These are phyloP conservation scores for Leishmania braziliensis DNA, from an alignment of 208 protist genomes.

Conservation along the genomic window DNA sequence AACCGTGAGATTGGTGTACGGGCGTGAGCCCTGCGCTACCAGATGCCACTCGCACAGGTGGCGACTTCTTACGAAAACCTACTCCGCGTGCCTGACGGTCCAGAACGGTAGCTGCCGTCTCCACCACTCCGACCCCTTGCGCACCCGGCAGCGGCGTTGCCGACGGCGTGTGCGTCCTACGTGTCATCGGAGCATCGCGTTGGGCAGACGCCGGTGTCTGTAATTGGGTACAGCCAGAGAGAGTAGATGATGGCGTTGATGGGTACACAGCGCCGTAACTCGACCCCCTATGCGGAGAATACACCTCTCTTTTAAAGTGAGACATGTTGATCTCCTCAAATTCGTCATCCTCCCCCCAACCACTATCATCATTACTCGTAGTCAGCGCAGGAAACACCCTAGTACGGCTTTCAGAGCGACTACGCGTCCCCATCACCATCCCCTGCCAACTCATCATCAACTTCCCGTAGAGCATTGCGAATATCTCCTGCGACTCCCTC, in stretches of 20 bases:
- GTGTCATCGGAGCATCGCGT: background rate
- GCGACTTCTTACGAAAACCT: slow-evolving; percentile 41
- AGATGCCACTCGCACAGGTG: slow-evolving; percentile 6
- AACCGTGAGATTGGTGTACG: background rate
- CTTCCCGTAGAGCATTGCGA: slow-evolving; percentile 23
- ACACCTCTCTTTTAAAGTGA: background rate
- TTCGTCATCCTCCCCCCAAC: slow-evolving; percentile 43
- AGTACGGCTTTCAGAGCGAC: background rate
- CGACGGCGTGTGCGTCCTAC: slow-evolving; percentile 17
- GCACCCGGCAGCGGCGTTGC: slow-evolving; percentile 3
- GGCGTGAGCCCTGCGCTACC: background rate
- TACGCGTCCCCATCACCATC: background rate
- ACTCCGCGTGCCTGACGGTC: slow-evolving; percentile 15
- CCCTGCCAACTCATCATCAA: slow-evolving; percentile 30
- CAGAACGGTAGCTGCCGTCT: background rate
- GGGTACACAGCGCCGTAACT: background rate
- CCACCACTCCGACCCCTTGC: background rate
- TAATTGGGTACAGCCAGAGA: background rate
- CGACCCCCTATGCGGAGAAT: background rate
- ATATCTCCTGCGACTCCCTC: slow-evolving; percentile 28
- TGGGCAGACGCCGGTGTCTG: background rate
- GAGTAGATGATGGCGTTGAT: background rate
- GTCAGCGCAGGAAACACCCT: background rate
- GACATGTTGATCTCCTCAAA: slow-evolving; percentile 41
- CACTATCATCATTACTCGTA: background rate